Conservation (phyloP, 106 monocot genomes). For the Allium cepa region DNA sequence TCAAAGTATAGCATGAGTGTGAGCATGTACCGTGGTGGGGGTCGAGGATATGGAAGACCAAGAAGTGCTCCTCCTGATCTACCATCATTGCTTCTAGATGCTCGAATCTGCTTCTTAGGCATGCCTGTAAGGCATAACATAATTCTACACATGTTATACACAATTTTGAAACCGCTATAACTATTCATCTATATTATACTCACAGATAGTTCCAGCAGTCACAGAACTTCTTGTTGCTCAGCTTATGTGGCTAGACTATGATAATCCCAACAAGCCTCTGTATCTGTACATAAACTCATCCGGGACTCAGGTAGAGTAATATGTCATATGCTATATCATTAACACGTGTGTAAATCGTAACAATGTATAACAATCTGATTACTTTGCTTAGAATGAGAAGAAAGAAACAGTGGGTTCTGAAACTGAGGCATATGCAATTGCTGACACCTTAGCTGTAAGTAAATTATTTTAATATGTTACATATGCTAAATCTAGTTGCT, state of each 20-base stretch:
- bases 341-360: no score
- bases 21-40: slow-evolving; percentile 86
- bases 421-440: slow-evolving; percentile 93
- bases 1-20: slow-evolving; percentile 85
- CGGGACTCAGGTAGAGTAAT: slow-evolving; percentile 58
- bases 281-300: slow-evolving; percentile 90
- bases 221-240: slow-evolving; percentile 89
- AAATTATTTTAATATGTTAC: background rate
- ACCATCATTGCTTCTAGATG: slow-evolving; percentile 88
- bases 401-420: slow-evolving; percentile 82
- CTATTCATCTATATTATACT: slow-evolving; percentile 2
- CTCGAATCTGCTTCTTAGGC: slow-evolving; percentile 79
- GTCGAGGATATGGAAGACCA: slow-evolving; percentile 72
- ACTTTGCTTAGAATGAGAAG: slow-evolving; percentile 61
- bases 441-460: slow-evolving; percentile 83
- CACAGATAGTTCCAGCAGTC: slow-evolving; percentile 88
- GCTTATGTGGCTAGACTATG: slow-evolving; percentile 90
- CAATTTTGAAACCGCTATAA: background rate
- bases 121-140: slow-evolving; percentile 65
- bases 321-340: no score
- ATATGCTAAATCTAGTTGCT: background rate
- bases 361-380: slow-evolving; percentile 2
- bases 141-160: background rate
- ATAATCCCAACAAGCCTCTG: slow-evolving; percentile 78
- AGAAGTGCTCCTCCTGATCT: slow-evolving; percentile 89